phyloP scores from a whole-genome alignment of 257 asterid genomes.

The Scutellaria barbata region DNA sequence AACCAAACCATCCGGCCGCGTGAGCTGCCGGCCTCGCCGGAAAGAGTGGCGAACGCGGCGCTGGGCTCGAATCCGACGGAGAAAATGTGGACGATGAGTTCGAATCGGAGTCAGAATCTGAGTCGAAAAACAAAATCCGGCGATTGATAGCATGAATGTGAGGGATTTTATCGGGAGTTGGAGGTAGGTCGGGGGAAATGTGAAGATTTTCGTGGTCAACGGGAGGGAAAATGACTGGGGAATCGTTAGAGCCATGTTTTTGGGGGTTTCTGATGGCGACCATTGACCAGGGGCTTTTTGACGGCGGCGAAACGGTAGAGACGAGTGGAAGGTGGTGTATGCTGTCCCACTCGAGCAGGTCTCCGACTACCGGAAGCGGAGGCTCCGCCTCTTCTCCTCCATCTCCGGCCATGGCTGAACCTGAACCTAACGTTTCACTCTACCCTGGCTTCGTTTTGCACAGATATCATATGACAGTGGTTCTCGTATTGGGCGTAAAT shows the following conservation, averaged over 20 bases:
- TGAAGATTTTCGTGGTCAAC: slow-evolving; percentile 72
- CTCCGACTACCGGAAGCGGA: slow-evolving; percentile 4
- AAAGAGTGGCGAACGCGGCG: slow-evolving; percentile 38
- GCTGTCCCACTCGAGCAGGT: slow-evolving; percentile 30
- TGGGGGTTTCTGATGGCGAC: slow-evolving; percentile 50
- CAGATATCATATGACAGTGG: background rate
- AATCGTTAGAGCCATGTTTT: slow-evolving; percentile 21
- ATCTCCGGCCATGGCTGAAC: slow-evolving; percentile 27
- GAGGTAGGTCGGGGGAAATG: slow-evolving; percentile 33
- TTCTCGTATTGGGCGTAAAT: background rate
- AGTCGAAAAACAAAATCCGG: slow-evolving; percentile 33
- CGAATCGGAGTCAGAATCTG: slow-evolving; percentile 38
- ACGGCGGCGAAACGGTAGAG: slow-evolving; percentile 37
- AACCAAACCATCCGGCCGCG: slow-evolving; percentile 29
- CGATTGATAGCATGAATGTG: slow-evolving; percentile 21
- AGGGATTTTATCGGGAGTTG: slow-evolving; percentile 10
- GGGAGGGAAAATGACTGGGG: slow-evolving; percentile 60
- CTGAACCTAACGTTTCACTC: slow-evolving; percentile 16
- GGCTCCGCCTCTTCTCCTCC: slow-evolving; percentile 36
- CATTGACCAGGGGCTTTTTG: slow-evolving; percentile 48
- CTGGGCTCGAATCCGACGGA: slow-evolving; percentile 43
- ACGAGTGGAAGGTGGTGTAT: slow-evolving; percentile 17
- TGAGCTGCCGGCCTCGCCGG: slow-evolving; percentile 8
- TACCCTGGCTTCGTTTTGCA: background rate
- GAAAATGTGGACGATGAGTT: slow-evolving; percentile 49